A percentile compares a stretch with the other conserved stretches of the same genome.
Conservation (phyloP, 768 basidiomycete species). For the Suillus variegatus region DNA sequence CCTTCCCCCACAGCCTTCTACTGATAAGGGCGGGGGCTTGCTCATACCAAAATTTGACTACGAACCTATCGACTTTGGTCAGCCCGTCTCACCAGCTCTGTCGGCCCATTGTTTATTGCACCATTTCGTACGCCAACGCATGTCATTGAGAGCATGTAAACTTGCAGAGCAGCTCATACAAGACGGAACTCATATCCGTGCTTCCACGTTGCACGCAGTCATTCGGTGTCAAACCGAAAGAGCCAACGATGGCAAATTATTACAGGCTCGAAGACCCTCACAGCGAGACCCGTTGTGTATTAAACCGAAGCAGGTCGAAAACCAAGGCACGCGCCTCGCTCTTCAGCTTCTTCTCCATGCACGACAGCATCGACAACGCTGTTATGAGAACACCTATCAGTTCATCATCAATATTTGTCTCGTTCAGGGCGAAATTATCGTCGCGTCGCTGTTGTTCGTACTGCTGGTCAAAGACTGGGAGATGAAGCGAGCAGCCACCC, state of each 20-base stretch:
- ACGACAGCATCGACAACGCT: conserved; percentile 52
- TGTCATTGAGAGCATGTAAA: conserved; percentile 46
- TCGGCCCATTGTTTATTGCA: conserved; percentile 68
- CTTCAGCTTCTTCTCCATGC: conserved; percentile 54
- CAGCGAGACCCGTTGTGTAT: conserved; percentile 27
- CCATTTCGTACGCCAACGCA: conserved; percentile 55
- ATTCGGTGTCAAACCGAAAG: conserved; percentile 25
- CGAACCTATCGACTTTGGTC: conserved; percentile 48
- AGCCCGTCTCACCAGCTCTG: conserved; percentile 56
- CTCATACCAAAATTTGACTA: conserved; percentile 35
- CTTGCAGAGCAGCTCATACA: conserved; percentile 55
- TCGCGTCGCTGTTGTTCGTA: conserved; percentile 72
- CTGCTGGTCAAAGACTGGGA: conserved; percentile 67
- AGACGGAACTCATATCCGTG: conserved; percentile 50
- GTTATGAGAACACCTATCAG: conserved; percentile 62
- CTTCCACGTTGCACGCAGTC: conserved; percentile 50
- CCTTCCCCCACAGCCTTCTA: conserved; percentile 3
- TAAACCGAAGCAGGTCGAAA: conserved; percentile 35
- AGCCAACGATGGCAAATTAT: conserved; percentile 16
- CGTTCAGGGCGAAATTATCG: conserved; percentile 76
- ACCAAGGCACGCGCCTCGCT: conserved; percentile 49
- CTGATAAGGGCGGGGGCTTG: conserved; percentile 18
- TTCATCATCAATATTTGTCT: conserved; percentile 63
- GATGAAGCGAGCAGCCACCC: conserved; percentile 32
- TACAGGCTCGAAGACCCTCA: conserved; percentile 18